A percentile compares a stretch with the other conserved stretches of the same genome.
Conservation (phyloP, 2,329 filamentous ascomycete genomes). For the Moelleriella libera region DNA sequence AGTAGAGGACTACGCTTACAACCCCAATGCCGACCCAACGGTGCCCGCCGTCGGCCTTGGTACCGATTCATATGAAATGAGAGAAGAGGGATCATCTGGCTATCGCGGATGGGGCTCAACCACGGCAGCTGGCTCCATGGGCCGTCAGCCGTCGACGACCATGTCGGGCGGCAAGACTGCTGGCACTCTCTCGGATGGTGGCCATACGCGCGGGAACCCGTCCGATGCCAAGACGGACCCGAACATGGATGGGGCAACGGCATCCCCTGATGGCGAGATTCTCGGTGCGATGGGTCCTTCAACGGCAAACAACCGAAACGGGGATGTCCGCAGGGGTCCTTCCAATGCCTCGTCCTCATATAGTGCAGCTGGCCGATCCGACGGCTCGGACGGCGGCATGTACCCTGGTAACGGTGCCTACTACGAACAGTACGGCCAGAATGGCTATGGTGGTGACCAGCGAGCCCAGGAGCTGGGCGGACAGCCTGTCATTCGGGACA, state of each 20-base stretch:
- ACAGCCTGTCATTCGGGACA: slow-evolving; percentile 83
- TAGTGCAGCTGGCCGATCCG: slow-evolving; percentile 66
- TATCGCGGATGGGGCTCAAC: slow-evolving; percentile 94
- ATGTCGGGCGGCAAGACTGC: slow-evolving; percentile 61
- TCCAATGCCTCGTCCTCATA: slow-evolving; percentile 97
- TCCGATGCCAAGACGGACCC: slow-evolving; percentile 58
- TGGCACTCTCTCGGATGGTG: slow-evolving; percentile 59
- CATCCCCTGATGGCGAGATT: slow-evolving; percentile 62
- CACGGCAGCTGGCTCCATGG: slow-evolving; percentile 49
- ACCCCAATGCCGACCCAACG: slow-evolving; percentile 89
- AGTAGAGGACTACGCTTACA: slow-evolving; percentile 93
- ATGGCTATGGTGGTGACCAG: slow-evolving; percentile 36
- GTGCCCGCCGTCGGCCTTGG: slow-evolving; percentile 40
- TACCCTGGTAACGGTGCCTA: slow-evolving; percentile 35
- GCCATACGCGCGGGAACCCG: slow-evolving; percentile 48
- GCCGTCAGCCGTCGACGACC: slow-evolving; percentile 78
- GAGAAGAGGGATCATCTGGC: slow-evolving; percentile 60
- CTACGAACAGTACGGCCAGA: slow-evolving; percentile 44
- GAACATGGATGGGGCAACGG: slow-evolving; percentile 33
- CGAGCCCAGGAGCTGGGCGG: slow-evolving; percentile 29
- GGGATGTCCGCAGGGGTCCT: slow-evolving; percentile 71
- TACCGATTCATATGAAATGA: slow-evolving; percentile 54
- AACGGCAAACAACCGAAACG: slow-evolving; percentile 47
- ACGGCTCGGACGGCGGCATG: slow-evolving; percentile 41
- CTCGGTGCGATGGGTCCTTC: slow-evolving; percentile 70